Conservation (phyloP, 192 early-diverging fungal genomes). For the Paraglomus occultum region DNA sequence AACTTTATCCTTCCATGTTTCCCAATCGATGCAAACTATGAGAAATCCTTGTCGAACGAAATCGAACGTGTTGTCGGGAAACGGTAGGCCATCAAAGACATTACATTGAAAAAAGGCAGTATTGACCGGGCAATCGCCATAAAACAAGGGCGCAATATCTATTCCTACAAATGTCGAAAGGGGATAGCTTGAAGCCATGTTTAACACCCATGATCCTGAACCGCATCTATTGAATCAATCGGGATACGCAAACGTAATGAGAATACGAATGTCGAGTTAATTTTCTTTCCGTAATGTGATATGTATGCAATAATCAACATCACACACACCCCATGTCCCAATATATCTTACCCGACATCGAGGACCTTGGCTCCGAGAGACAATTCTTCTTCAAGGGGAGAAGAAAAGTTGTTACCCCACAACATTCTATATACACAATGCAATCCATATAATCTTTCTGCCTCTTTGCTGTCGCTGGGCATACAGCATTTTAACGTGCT, state of each 20-base stretch:
- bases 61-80: neutral
- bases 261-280: too few relatives aligned
- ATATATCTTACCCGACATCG: conserved; percentile 14
- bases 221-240: neutral
- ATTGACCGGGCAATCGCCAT: neutral
- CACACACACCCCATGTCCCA: neutral
- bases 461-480: too few relatives aligned
- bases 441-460: too few relatives aligned
- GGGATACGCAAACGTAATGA: too few relatives aligned
- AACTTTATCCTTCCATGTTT: conserved; percentile 1
- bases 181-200: conserved; percentile 3
- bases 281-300: too few relatives aligned
- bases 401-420: conserved; percentile 10
- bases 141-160: conserved; percentile 13
- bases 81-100: neutral
- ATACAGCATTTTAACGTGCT: too few relatives aligned
- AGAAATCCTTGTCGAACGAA: conserved; percentile 3
- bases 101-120: neutral
- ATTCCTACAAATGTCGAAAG: conserved; percentile 6
- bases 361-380: neutral
- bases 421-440: conserved; percentile 14
- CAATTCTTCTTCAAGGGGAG: conserved; percentile 7
- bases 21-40: neutral
- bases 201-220: neutral
- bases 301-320: too few relatives aligned